Evolutionary conservation across 768 basidiomycete genomes (phyloP), one percentile per base, ranked within the genome.

Genomic region (Calvatia gigantea): DNA sequence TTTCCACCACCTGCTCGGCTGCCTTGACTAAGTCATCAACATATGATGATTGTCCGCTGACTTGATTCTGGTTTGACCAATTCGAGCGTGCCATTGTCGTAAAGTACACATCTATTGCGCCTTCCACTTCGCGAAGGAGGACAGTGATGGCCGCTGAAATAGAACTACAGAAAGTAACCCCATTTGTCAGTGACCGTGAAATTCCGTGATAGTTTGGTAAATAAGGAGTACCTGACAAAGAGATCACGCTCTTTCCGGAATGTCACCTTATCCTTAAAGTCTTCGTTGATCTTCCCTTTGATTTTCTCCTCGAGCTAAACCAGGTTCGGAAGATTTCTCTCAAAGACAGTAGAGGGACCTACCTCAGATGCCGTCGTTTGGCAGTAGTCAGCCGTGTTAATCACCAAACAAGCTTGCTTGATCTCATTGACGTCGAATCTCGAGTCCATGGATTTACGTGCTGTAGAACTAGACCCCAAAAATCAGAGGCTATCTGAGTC

Each of bases 321-420:
- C 21, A 29, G 9, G 44, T 27, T 21, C 47, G 49, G 21, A 41
- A 51, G 19, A 35, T 55, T 11, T 61, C 29, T 8, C 42, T 25
- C 23, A 23, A 21, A 29, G 17, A 31, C 12, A 23, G 31, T 46
- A 44, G 9, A 17, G 8, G 45, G 6, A 43, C 75, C 8, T 62
- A 88, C 94, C 81, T 97, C 93, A 17, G 84, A 65, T 1, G 95
- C 91, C 2, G 96, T 99, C 1, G 83, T 84, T 60, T 94, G 90
- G 65, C 97, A 99, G 67, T 98, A 99, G 66, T 98, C 95, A 1
- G 95, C 96, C 0, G 97, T 99, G 64, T 99, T 98, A 65, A 99
- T 86, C 23, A 96, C 72, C n/a, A 93, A 74, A 66, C 92, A 94
- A 0, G 91, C 85, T 59, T 89, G 91, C 63, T 83, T 85, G 29